A percentile compares a stretch with the other conserved stretches of the same genome.
These are phyloP conservation scores for Salvia splendens DNA, from an alignment of 257 asterid species.

Conservation along the genomic window DNA sequence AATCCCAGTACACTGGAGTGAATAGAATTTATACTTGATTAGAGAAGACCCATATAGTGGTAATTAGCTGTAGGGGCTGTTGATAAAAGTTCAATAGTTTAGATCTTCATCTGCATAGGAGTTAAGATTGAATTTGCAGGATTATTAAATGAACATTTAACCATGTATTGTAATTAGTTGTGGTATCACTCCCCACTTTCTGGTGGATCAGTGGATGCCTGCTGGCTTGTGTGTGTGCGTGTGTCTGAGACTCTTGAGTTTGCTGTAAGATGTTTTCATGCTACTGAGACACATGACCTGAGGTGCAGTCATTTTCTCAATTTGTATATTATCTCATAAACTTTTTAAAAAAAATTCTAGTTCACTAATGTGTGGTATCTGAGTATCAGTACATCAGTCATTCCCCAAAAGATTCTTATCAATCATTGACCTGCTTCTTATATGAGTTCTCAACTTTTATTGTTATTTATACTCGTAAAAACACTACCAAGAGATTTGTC, in stretches of 20 bases:
- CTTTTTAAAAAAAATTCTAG: not conserved
- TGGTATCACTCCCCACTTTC: not conserved
- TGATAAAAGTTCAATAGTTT: slow-evolving; percentile 14
- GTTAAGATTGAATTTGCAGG: not conserved
- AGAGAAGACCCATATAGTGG: slow-evolving; percentile 1
- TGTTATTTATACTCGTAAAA: not conserved
- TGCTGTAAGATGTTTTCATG: not conserved
- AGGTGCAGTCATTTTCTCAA: not conserved
- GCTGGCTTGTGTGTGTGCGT: not conserved
- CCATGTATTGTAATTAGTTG: not conserved
- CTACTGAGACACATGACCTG: not conserved
- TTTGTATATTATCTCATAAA: not conserved
- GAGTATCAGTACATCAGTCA: not conserved
- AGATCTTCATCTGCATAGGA: not conserved
- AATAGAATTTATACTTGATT: not conserved
- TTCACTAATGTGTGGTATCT: not conserved
- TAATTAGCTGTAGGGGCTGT: slow-evolving; percentile 15
- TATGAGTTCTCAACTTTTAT: not conserved
- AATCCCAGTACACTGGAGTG: not conserved
- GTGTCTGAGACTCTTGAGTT: not conserved
- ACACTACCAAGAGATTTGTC: not conserved
- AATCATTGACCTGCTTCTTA: not conserved
- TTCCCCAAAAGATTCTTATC: not conserved
- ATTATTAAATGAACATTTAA: not conserved
- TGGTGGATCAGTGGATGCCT: not conserved